Evolutionary conservation across 225 moss, liverwort and hornwort species (phyloP).

Genomic region (Straminergon stramineum): DNA sequence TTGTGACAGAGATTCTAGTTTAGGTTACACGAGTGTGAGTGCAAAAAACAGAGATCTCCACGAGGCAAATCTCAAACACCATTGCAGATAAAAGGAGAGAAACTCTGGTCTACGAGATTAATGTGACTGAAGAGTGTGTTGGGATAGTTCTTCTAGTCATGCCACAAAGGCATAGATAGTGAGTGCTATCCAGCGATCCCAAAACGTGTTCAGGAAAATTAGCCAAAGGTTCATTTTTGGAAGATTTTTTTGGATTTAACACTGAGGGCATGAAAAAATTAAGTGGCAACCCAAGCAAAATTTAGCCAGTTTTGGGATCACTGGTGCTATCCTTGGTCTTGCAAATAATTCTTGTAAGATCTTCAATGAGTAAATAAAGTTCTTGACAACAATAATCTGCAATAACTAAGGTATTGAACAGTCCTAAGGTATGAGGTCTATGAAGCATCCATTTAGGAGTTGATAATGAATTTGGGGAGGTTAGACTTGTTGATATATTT

Average conservation of each 20-base stretch:
- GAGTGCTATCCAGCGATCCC: background rate
- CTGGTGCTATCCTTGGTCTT: background rate
- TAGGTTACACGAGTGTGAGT: background rate
- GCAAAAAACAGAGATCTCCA: background rate
- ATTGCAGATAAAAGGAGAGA: background rate
- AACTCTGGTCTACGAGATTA: background rate
- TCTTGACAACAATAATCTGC: background rate
- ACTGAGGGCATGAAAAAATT: too few relatives aligned
- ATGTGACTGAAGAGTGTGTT: too few relatives aligned
- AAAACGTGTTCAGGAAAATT: too few relatives aligned
- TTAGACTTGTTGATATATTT: background rate
- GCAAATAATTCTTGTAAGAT: background rate
- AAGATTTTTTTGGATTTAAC: too few relatives aligned
- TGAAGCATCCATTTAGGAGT: background rate
- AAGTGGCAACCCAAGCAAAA: too few relatives aligned
- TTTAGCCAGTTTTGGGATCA: too few relatives aligned
- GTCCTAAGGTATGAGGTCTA: background rate
- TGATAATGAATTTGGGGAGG: background rate
- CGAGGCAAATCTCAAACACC: background rate
- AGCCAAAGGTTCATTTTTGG: too few relatives aligned
- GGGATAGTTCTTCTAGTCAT: background rate
- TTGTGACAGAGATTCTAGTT: background rate
- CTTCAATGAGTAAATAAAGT: background rate
- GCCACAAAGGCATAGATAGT: background rate
- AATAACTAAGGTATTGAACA: background rate